These are phyloP conservation scores for Pseudovirgaria hyperparasitica DNA, from an alignment of 2,329 filamentous ascomycete genomes.

Conservation along the genomic window DNA sequence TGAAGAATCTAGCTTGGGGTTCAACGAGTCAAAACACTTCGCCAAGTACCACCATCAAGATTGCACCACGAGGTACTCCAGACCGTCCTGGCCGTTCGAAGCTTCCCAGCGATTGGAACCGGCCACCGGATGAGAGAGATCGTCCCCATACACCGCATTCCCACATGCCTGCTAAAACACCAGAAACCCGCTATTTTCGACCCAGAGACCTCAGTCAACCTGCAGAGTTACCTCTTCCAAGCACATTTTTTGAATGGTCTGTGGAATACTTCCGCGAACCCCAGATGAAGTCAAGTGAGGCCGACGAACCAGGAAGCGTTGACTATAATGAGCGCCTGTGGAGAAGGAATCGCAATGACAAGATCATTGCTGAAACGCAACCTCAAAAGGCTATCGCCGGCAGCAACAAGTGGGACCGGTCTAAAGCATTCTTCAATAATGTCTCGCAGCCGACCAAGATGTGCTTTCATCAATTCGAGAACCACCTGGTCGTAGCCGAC, in stretches of 20 bases:
- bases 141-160: conserved; percentile 50
- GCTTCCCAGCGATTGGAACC: conserved; percentile 43
- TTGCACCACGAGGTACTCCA: conserved; percentile 2
- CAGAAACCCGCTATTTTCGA: conserved; percentile 64
- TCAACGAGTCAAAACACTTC: conserved; percentile 16
- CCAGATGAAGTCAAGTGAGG: conserved; percentile 93
- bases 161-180: conserved; percentile 63
- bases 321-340: conserved; percentile 94
- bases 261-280: conserved; percentile 95
- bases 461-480: conserved; percentile 96
- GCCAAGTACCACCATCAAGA: conserved; percentile 9
- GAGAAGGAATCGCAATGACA: conserved; percentile 85
- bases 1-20: conserved; percentile 47
- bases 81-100: conserved; percentile 28
- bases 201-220: conserved; percentile 45
- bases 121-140: conserved; percentile 66
- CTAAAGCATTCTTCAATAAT: conserved; percentile 75
- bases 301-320: conserved; percentile 88
- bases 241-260: conserved; percentile 86
- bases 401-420: conserved; percentile 74
- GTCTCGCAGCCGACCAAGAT: conserved; percentile 81
- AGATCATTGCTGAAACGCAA: conserved; percentile 82
- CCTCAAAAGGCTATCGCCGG: conserved; percentile 83
- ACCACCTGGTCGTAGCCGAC: conserved; percentile 87
- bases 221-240: conserved; percentile 62